Evolutionary conservation across 257 asterid genomes (phyloP).

Genomic region (Solanum piurae): DNA sequence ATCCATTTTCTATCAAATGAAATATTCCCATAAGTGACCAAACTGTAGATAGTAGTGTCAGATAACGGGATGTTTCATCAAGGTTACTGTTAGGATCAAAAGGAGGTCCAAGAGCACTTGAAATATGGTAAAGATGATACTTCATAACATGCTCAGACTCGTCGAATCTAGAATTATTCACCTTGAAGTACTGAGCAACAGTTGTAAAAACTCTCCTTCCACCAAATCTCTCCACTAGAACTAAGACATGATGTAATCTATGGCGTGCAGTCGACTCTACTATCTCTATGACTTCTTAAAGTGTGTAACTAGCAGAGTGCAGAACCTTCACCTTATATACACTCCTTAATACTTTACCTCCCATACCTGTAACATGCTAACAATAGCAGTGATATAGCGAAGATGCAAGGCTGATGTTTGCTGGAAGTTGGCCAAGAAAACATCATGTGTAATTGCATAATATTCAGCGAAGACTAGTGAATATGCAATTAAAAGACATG

Average conservation of each 20-base stretch:
- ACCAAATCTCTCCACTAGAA: too few relatives aligned
- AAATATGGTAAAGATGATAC: neutral
- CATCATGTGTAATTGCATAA: neutral
- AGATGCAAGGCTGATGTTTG: too few relatives aligned
- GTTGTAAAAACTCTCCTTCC: too few relatives aligned
- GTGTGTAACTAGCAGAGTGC: too few relatives aligned
- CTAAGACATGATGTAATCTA: too few relatives aligned
- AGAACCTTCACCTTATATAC: too few relatives aligned
- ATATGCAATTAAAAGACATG: neutral
- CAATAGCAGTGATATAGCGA: too few relatives aligned
- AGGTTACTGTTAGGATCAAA: neutral
- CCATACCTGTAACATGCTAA: too few relatives aligned
- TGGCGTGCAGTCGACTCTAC: too few relatives aligned
- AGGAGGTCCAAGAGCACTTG: neutral
- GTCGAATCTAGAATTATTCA: neutral
- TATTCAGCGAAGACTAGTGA: neutral
- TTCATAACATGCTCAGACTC: neutral
- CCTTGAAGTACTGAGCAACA: neutral
- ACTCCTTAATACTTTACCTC: too few relatives aligned
- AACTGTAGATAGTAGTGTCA: neutral
- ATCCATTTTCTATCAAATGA: neutral
- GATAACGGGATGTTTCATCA: neutral
- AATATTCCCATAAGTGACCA: neutral
- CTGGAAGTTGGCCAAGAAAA: too few relatives aligned
- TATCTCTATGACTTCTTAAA: too few relatives aligned